Evolutionary conservation across 2,329 filamentous ascomycete genomes (phyloP), one percentile per base, ranked within the genome.

Genomic region (Lachnellula arida): DNA sequence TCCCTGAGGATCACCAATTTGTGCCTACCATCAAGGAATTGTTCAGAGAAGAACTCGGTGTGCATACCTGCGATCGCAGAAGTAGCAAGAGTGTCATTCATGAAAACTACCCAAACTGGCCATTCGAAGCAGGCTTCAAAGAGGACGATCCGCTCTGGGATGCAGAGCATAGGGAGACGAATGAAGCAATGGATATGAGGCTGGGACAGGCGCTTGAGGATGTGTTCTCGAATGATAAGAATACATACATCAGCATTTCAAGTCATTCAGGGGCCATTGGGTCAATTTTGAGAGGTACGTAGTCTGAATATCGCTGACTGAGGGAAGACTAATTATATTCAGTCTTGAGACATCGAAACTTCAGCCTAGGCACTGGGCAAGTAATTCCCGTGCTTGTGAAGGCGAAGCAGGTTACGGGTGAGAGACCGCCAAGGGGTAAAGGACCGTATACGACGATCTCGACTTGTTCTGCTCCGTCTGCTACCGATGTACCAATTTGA

Each of bases 331-430:
- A 46, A 39, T 52, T 25, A 9, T 19, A 14, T 1, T 28, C 25
- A 51, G 83, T 83, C 0, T 70, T 88, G 4, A 78, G 79, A 50
- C 86, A 89, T 64, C 77, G 79, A n/a, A 60, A 71, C 1, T 90
- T 89, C 65, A 68, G 73, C 1, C 73, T 89, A 12, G 75, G 76
- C n/a, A 90, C 87, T 0, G 86, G 87, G 8, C 81, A 85, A 59
- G 81, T 85, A 7, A 86, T 90, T 32, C 85, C 87, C 0, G 83
- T 87, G 2, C 75, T 89, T 1, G 80, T 89, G 25, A 82, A 80
- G 70, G 82, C 79, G 1, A 76, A 81, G 60, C 78, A 68, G 9
- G 46, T 76, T 5, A 8, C n/a, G 5, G 51, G 55, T 11, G 47
- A 50, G 17, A 51, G 46, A 25, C 51, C 55, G 23, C 25, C 47